phyloP scores from a whole-genome alignment of 257 asterid species.

The Fraxinus cuspidata region DNA sequence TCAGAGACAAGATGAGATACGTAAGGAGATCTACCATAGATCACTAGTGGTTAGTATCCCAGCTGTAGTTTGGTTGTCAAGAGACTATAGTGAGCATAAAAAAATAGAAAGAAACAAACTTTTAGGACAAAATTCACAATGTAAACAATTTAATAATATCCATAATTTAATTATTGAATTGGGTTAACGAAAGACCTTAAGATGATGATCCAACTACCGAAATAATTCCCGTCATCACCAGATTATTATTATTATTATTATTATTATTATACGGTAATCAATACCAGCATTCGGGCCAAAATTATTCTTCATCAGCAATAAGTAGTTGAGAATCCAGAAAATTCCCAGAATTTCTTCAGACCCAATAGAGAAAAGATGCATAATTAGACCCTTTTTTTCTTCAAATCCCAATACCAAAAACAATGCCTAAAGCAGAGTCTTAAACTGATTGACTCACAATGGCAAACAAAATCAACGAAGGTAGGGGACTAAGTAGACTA shows the following conservation, averaged over 20 bases:
- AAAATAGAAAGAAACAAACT: neutral
- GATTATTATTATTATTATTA: too few relatives aligned
- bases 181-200: neutral
- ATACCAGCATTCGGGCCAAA: too few relatives aligned
- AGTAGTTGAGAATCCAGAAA: neutral
- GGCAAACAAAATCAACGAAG: neutral
- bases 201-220: neutral
- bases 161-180: neutral
- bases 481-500: neutral
- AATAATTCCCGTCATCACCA: neutral
- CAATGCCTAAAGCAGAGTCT: neutral
- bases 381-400: neutral
- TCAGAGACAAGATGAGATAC: too few relatives aligned
- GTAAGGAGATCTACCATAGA: neutral
- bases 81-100: neutral
- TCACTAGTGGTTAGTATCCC: slow-evolving; percentile 9
- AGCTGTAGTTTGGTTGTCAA: slow-evolving; percentile 32
- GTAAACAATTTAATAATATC: too few relatives aligned
- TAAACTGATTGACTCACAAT: too few relatives aligned
- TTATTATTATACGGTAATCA: too few relatives aligned
- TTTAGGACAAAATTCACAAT: neutral
- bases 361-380: neutral
- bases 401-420: neutral
- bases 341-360: neutral
- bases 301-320: neutral